Base-by-base conservation (phyloP, 441 rosid species). In the Erysimum pusillum region DNA sequence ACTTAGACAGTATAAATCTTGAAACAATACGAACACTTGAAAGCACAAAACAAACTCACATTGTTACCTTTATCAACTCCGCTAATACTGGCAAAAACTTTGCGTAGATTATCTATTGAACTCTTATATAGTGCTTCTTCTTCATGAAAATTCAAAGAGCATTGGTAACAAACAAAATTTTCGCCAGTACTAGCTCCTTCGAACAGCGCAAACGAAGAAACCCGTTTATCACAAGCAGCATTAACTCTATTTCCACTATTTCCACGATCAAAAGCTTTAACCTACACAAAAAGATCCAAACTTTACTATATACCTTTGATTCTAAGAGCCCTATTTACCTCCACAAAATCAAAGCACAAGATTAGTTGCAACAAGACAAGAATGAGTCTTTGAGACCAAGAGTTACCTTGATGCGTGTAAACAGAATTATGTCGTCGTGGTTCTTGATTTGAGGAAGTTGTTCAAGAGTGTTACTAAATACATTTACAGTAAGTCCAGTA, bases 131-230 rank as follows among this genome's bases (percentile, higher is more conserved):
- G 75, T 25, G 39, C 22, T 57, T 78, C 85, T 75, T 87, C 84
- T 5, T 56, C 72, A 5, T 13, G 66, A 85, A 87, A 91, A 79
- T 79, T 83, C 22, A 82, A 71, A 63, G 94, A 86, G 67, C 42
- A 73, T 79, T 89, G 93, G 75, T 93, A 93, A 71, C 93, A 89
- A 32, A 52, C 62, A 38, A 88, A 84, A 57, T 72, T 83, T 28
- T 59, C 46, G 31, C 83, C 85, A 65, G 69, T 80, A 76, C 67
- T 41, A 28, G 31, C 71, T 59, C 86, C 87, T 67, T 86, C 76
- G 60, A 81, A 95, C 58, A 93, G 53, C 41, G 92, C 90, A 85
- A 89, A 95, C 15, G 93, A 81, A 65, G 98, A 86, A 59, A 74
- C 69, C 63, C 58, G 60, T 81, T 86, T 86, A 80, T 86, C 79